A percentile compares a stretch with the other conserved stretches of the same genome.
Conservation (phyloP, 192 early-diverging fungal species). For the Mortierella claussenii region DNA sequence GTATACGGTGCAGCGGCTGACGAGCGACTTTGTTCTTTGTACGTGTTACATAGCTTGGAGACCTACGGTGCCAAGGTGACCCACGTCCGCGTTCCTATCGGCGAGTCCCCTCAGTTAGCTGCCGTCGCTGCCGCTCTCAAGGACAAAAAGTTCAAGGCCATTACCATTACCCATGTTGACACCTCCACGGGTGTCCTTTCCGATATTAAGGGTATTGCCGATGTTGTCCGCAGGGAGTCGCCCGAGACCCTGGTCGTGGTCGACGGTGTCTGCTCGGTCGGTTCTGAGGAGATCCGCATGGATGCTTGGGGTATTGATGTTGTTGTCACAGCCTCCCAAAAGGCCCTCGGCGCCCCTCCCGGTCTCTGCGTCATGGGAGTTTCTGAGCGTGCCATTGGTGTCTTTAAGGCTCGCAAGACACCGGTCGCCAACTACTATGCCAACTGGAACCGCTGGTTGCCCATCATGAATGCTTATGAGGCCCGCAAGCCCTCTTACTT, state of each 20-base stretch:
- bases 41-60: conserved; percentile 63
- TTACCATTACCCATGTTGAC: conserved; percentile 96
- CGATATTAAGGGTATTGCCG: conserved; percentile 82
- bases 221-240: conserved; percentile 76
- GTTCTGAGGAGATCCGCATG: conserved; percentile 90
- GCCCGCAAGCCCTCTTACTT: conserved; percentile 92
- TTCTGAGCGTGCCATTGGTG: conserved; percentile 77
- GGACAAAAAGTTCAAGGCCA: conserved; percentile 79
- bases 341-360: conserved; percentile 94
- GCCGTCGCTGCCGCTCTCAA: conserved; percentile 74
- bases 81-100: conserved; percentile 75
- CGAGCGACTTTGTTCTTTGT: background rate
- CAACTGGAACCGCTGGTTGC: conserved; percentile 94
- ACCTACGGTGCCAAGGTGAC: conserved; percentile 92
- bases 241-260: conserved; percentile 91
- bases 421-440: conserved; percentile 90
- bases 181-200: conserved; percentile 94
- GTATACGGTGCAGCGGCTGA: no score
- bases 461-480: conserved; percentile 97
- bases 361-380: conserved; percentile 91
- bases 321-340: conserved; percentile 93
- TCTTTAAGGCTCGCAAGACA: conserved; percentile 77
- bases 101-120: conserved; percentile 73
- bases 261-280: conserved; percentile 97
- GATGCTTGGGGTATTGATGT: conserved; percentile 95